phyloP scores from a whole-genome alignment of 2,329 filamentous ascomycete species.

The Cadophora luteo-olivacea region DNA sequence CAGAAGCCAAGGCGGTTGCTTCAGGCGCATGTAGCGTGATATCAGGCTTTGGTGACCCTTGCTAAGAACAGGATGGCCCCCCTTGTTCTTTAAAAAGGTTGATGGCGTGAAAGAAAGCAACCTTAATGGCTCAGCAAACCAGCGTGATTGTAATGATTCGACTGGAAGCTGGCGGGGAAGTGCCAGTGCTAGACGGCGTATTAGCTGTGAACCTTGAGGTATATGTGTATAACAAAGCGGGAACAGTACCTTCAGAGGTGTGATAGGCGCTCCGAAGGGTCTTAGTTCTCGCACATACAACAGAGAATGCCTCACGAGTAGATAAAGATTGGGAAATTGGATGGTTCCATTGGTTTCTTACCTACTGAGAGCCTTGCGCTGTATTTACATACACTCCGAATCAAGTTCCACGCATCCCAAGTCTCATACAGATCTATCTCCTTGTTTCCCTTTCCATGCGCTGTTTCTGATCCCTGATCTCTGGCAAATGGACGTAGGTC shows the following conservation, averaged over 20 bases:
- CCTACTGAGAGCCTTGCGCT: conserved; percentile 80
- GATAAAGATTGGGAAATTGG: conserved; percentile 30
- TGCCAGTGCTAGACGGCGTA: conserved; percentile 49
- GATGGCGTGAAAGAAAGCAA: conserved; percentile 61
- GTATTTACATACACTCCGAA: conserved; percentile 87
- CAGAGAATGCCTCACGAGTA: conserved; percentile 32
- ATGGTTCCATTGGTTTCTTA: conserved; percentile 58
- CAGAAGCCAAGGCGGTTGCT: conserved; percentile 66
- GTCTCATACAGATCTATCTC: conserved; percentile 75
- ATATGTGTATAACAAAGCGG: conserved; percentile 24
- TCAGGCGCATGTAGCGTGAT: conserved; percentile 68
- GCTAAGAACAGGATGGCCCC: conserved; percentile 66
- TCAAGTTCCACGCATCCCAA: conserved; percentile 94
- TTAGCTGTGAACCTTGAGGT: conserved; percentile 30
- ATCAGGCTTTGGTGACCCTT: conserved; percentile 67
- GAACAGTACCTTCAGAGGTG: conserved; percentile 41
- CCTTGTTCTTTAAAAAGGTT: conserved; percentile 65
- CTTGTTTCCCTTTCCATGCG: conserved; percentile 47
- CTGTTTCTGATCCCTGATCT: conserved; percentile 41
- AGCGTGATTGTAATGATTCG: conserved; percentile 66
- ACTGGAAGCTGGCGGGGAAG: conserved; percentile 65
- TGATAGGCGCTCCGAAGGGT: conserved; percentile 38
- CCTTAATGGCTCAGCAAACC: conserved; percentile 73
- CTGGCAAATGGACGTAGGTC: conserved; percentile 43
- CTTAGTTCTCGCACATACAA: conserved; percentile 32